phyloP scores from a whole-genome alignment of 2,329 filamentous ascomycete genomes.

The Fusarium ambrosium region DNA sequence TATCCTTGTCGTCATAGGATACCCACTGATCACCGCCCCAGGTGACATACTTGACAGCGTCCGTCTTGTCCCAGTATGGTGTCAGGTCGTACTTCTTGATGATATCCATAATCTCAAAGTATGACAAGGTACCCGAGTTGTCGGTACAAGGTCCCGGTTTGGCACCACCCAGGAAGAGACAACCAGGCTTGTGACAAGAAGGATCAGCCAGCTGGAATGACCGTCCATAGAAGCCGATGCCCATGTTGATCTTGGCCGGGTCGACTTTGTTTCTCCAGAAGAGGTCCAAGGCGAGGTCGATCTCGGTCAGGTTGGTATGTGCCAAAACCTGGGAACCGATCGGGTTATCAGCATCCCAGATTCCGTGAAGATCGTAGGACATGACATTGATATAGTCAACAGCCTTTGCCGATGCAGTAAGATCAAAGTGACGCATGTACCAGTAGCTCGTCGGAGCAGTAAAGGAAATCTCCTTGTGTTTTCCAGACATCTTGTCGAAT shows the following conservation, averaged over 20 bases:
- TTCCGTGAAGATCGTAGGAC: conserved; percentile 58
- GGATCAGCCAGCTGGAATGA: conserved; percentile 34
- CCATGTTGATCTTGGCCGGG: conserved; percentile 58
- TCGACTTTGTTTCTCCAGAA: conserved; percentile 60
- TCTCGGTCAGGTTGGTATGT: conserved; percentile 64
- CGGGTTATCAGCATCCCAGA: conserved; percentile 54
- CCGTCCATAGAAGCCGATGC: conserved; percentile 58
- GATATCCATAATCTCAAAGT: conserved; percentile 44
- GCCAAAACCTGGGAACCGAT: conserved; percentile 51
- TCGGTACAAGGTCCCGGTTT: conserved; percentile 38
- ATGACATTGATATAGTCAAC: conserved; percentile 58
- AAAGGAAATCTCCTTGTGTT: conserved; percentile 29
- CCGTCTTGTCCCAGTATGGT: conserved; percentile 45
- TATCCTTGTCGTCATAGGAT: conserved; percentile 43
- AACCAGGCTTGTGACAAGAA: conserved; percentile 33
- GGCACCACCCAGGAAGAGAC: conserved; percentile 25
- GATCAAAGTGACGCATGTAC: conserved; percentile 47
- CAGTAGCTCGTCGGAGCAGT: conserved; percentile 47
- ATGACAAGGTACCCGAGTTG: conserved; percentile 44
- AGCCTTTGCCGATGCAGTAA: conserved; percentile 23
- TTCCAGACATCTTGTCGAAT: neutral
- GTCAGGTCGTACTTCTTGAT: conserved; percentile 40
- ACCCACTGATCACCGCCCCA: conserved; percentile 58
- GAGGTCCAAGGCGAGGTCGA: conserved; percentile 56
- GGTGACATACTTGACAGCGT: conserved; percentile 51